Base-by-base conservation (phyloP, 179 eudicot genomes). In the Gypsophila paniculata region DNA sequence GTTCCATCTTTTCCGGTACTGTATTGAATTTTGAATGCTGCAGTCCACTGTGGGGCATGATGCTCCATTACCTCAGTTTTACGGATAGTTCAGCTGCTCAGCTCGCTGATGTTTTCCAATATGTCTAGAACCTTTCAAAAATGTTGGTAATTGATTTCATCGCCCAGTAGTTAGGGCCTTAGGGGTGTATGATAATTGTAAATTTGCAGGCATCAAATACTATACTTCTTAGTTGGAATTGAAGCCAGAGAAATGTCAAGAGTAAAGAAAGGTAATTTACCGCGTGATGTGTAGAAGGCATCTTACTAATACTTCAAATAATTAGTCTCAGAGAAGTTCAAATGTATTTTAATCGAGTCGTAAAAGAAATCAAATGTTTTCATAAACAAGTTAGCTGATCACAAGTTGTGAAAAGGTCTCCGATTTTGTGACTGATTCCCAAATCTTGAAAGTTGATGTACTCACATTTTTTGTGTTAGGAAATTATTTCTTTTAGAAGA, bases 1-100 rank as follows among this genome's bases (percentile, higher is more conserved):
- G 42, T 29, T 10, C 42, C 42, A 9, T 26, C 42, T 4, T 61
- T 61, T 61, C 65, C 29, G 65, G 10, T 61, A 0, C 13, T 48
- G 44, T 36, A 23, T 66, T 18, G 62, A 44, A 66, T 6, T 74
- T 36, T 74, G 60, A 36, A 72, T 66, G 23, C 64, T 23, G 60
- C 44, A 61, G 58, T 61, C 19, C 51, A 68, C 5, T 62, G 57
- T 46, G 21, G 46, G 63, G 8, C 39, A 26, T 49, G 1, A 52
- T 54, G 54, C n/a, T 39, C 19, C 36, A 46, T 39, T 69, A 71
- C 61, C 61, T 53, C 48, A 15, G 11, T 5, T 7, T 21, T 62
- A 62, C 44, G 7, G 34, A 29, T 29, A 29, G 34, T 29, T 29
- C 34, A 29, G 34, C 34, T 4, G 1, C 4, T 29, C 34, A 29